phyloP scores from a whole-genome alignment of 257 asterid species.

The Capsicum chinense region DNA sequence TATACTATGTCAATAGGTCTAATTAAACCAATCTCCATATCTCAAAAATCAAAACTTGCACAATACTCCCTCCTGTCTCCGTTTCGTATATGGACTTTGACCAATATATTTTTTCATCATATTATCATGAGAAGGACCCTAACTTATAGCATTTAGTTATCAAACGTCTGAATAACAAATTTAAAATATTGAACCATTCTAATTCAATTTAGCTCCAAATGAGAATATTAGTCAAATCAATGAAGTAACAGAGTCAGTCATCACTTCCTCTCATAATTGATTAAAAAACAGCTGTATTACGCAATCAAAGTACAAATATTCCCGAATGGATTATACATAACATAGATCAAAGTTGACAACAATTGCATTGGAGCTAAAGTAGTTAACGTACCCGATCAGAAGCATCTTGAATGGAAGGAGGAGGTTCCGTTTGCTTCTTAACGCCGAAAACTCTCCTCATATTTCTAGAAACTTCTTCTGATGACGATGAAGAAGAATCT shows the following conservation, averaged over 20 bases:
- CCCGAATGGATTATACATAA: neutral
- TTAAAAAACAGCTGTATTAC: too few species aligned
- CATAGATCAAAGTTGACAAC: neutral
- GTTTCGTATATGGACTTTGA: neutral
- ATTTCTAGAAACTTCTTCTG: constrained; percentile 23
- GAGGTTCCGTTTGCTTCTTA: constrained; percentile 93
- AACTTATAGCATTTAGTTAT: neutral
- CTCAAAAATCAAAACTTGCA: neutral
- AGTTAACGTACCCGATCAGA: constrained; percentile 69
- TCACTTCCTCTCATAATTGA: too few species aligned
- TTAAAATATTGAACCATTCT: neutral
- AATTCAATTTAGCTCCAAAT: neutral
- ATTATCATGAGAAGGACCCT: neutral
- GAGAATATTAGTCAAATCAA: neutral
- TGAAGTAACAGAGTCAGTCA: too few species aligned
- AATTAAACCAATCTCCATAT: neutral
- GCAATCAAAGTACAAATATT: neutral
- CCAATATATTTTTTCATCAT: neutral
- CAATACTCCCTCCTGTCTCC: neutral
- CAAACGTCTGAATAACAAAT: neutral
- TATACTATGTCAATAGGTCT: neutral
- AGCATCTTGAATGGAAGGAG: constrained; percentile 82
- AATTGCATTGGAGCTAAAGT: neutral
- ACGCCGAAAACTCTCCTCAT: constrained; percentile 95
- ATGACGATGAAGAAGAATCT: too few species aligned